Percentiles rank a stretch among this genome's conserved stretches.
Conservation (phyloP, 2,329 filamentous ascomycete species). For the Colletotrichum lupini region DNA sequence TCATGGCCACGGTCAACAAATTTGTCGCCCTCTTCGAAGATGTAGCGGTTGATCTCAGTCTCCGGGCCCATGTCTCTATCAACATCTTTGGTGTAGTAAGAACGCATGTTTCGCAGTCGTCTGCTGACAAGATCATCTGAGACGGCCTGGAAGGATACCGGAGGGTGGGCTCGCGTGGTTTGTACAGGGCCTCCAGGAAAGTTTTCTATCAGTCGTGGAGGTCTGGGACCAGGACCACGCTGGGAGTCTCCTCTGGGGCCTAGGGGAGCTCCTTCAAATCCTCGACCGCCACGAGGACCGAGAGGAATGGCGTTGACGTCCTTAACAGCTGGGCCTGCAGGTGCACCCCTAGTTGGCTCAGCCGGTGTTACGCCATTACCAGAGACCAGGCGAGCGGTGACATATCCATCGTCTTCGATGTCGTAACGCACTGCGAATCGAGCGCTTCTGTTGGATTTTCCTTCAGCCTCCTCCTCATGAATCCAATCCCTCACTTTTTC, state of each 20-base stretch:
- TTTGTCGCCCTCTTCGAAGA: constrained; percentile 73
- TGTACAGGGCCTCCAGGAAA: constrained; percentile 39
- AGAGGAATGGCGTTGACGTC: constrained; percentile 49
- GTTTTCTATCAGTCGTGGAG: constrained; percentile 30
- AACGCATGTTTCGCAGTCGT: constrained; percentile 69
- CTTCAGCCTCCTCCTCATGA: constrained; percentile 67
- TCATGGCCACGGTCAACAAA: constrained; percentile 81
- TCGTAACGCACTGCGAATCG: constrained; percentile 83
- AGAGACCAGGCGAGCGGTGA: constrained; percentile 64
- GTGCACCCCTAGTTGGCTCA: constrained; percentile 14
- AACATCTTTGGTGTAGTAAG: constrained; percentile 56
- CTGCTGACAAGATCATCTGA: constrained; percentile 70
- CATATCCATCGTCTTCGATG: constrained; percentile 61
- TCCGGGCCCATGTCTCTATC: constrained; percentile 56
- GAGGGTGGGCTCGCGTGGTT: constrained; percentile 55
- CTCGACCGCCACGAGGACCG: constrained; percentile 42
- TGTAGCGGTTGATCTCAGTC: constrained; percentile 73
- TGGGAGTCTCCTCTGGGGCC: constrained; percentile 52
- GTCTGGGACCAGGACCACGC: constrained; percentile 42
- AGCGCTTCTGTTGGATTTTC: constrained; percentile 53
- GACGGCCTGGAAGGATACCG: constrained; percentile 66
- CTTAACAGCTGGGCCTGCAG: constrained; percentile 37
- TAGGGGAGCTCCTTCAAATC: constrained; percentile 40
- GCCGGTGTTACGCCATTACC: constrained; percentile 25
- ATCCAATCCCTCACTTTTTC: constrained; percentile 81